These are phyloP conservation scores for Colletotrichum lindemuthianum DNA, from an alignment of 2,329 filamentous ascomycete genomes.

Conservation along the genomic window DNA sequence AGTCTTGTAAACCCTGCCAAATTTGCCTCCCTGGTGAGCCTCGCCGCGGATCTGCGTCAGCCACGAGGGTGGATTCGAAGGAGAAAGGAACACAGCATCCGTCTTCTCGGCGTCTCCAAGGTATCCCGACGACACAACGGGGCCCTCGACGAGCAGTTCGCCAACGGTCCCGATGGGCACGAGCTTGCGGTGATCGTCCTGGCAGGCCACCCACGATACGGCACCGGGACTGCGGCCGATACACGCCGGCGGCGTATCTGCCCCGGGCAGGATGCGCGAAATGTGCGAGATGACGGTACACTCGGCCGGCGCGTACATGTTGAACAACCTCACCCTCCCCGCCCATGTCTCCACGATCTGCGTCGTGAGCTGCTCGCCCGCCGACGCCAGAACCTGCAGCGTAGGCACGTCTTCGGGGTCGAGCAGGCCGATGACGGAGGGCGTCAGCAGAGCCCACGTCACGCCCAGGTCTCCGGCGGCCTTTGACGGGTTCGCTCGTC, in stretches of 20 bases:
- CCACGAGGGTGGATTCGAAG: neutral
- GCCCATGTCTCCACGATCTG: conserved; percentile 39
- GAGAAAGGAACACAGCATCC: neutral
- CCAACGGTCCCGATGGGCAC: conserved; percentile 13
- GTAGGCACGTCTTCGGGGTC: conserved; percentile 48
- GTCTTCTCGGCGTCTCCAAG: neutral
- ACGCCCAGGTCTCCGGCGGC: neutral
- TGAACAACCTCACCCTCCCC: conserved; percentile 35
- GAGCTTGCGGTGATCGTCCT: conserved; percentile 23
- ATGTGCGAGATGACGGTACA: conserved; percentile 2
- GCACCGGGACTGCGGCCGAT: neutral
- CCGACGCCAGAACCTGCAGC: conserved; percentile 47
- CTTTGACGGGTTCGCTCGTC: conserved; percentile 37
- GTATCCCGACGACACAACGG: neutral
- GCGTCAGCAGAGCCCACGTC: conserved; percentile 7
- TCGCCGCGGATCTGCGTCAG: neutral
- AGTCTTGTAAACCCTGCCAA: conserved; percentile 20
- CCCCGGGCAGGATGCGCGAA: neutral
- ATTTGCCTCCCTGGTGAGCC: too few relatives aligned
- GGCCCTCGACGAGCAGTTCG: conserved; percentile 19
- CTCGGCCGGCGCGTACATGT: conserved; percentile 42
- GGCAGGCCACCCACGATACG: conserved; percentile 39
- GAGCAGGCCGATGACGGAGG: conserved; percentile 46
- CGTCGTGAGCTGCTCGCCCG: conserved; percentile 40
- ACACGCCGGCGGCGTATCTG: neutral